Percentiles rank a stretch among this genome's conserved stretches.
Conservation (phyloP, 2,329 filamentous ascomycete genomes). For the Fusarium bactridioides region DNA sequence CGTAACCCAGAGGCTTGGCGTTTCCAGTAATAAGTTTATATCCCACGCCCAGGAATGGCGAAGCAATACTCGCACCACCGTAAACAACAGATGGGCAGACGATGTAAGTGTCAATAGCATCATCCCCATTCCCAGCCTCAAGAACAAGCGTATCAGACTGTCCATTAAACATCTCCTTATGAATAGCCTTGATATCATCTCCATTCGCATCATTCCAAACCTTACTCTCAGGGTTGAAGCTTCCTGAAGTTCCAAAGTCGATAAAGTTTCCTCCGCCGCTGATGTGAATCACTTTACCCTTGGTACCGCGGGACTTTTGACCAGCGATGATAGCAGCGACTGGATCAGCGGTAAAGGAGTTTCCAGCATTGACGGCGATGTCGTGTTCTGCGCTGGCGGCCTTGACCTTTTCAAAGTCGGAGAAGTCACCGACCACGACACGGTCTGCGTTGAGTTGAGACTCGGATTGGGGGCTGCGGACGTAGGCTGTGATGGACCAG, state of each 20-base stretch:
- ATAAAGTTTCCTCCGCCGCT: slow-evolving; percentile 8
- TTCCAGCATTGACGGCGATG: slow-evolving; percentile 6
- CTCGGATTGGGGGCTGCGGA: background rate
- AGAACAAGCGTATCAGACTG: background rate
- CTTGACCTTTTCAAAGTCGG: slow-evolving; percentile 2
- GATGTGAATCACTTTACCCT: background rate
- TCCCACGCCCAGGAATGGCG: background rate
- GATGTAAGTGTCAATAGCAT: background rate
- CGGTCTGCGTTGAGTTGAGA: background rate
- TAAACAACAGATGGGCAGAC: background rate
- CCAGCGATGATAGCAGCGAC: slow-evolving; percentile 4
- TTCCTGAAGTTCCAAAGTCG: slow-evolving; percentile 7
- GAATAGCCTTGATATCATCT: slow-evolving; percentile 2
- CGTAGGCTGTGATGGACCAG: slow-evolving; percentile 3
- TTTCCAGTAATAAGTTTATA: background rate
- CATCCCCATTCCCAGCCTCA: background rate
- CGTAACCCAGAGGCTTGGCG: background rate
- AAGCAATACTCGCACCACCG: background rate
- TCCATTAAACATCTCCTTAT: slow-evolving; percentile 15
- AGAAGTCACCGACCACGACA: background rate
- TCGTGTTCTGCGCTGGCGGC: background rate
- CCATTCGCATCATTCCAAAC: slow-evolving; percentile 11
- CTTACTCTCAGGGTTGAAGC: background rate
- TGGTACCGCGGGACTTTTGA: background rate
- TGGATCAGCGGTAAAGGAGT: background rate